A percentile compares a stretch with the other conserved stretches of the same genome.
phyloP scores from a whole-genome alignment of 2,329 filamentous ascomycete species.

The Pleoardoris graminearum region DNA sequence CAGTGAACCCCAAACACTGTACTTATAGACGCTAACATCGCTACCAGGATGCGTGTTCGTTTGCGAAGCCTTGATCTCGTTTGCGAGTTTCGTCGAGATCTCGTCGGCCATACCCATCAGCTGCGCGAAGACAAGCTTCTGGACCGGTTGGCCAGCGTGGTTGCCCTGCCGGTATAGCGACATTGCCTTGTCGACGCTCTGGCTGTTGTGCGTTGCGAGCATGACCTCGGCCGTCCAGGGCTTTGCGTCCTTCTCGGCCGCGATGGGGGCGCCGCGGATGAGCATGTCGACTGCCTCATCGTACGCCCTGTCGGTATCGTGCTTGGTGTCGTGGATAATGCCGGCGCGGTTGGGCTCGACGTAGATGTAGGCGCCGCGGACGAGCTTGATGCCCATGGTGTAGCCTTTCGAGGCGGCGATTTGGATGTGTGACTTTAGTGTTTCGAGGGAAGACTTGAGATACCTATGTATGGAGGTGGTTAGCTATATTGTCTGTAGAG shows the following conservation, averaged over 20 bases:
- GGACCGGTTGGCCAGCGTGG: slow-evolving; percentile 2
- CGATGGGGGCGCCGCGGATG: not conserved
- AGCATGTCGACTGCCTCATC: slow-evolving; percentile 6
- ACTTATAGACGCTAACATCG: slow-evolving; percentile 6
- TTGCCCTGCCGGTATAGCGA: not conserved
- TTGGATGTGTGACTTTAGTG: slow-evolving; percentile 3
- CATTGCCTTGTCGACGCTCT: slow-evolving; percentile 5
- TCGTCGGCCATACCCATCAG: slow-evolving; percentile 8
- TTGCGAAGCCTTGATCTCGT: not conserved
- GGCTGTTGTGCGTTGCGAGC: slow-evolving; percentile 5
- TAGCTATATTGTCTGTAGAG: not conserved
- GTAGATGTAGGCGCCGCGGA: slow-evolving; percentile 7
- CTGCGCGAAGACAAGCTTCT: slow-evolving; percentile 8
- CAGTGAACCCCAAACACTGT: slow-evolving; percentile 4
- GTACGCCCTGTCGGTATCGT: slow-evolving; percentile 2
- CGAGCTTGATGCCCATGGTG: slow-evolving; percentile 6
- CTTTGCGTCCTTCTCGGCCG: not conserved
- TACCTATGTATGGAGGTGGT: not conserved
- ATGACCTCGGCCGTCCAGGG: slow-evolving; percentile 8
- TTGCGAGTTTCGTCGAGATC: slow-evolving; percentile 7
- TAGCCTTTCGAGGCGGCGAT: not conserved
- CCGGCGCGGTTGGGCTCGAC: slow-evolving; percentile 3
- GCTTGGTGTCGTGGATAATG: slow-evolving; percentile 5
- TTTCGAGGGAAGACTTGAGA: slow-evolving; percentile 4
- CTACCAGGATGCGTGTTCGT: not conserved